Percentiles rank a stretch among this genome's conserved stretches.
phyloP scores from a whole-genome alignment of 2,329 filamentous ascomycete species.

The Xylaria sp. region DNA sequence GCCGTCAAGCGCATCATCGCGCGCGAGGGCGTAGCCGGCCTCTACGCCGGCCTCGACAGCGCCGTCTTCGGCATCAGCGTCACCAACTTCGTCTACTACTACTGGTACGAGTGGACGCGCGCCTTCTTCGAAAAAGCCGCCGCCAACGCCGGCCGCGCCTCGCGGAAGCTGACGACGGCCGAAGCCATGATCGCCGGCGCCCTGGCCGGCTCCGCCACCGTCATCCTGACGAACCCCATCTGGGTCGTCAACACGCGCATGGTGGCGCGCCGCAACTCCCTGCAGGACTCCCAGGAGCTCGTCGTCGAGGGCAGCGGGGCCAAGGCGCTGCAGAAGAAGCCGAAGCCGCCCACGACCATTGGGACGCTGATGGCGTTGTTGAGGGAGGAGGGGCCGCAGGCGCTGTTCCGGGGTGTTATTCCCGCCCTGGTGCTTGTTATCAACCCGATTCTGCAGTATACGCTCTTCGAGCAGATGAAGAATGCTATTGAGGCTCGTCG shows the following conservation, averaged over 20 bases:
- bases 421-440: constrained; percentile 91
- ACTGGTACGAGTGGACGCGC: constrained; percentile 98
- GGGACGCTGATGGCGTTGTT: constrained; percentile 76
- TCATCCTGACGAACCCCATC: constrained; percentile 95
- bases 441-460: constrained; percentile 98
- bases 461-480: constrained; percentile 97
- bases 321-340: constrained; percentile 25
- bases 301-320: constrained; percentile 38
- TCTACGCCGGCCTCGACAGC: constrained; percentile 90
- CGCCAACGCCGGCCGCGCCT: constrained; percentile 63
- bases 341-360: constrained; percentile 65
- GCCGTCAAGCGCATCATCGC: constrained; percentile 83
- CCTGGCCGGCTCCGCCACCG: constrained; percentile 86
- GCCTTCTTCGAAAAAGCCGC: constrained; percentile 79
- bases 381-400: constrained; percentile 73
- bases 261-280: constrained; percentile 71
- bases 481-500: constrained; percentile 67
- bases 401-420: constrained; percentile 86
- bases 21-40: constrained; percentile 80
- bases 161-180: constrained; percentile 78
- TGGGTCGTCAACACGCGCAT: constrained; percentile 99
- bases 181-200: constrained; percentile 96
- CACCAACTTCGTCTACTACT: constrained; percentile 99
- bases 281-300: constrained; percentile 33
- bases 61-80: constrained; percentile 96